Evolutionary conservation across 176 grass and related monocot genomes (phyloP), one percentile per base, ranked within the genome.

Genomic region (Zea luxurians): DNA sequence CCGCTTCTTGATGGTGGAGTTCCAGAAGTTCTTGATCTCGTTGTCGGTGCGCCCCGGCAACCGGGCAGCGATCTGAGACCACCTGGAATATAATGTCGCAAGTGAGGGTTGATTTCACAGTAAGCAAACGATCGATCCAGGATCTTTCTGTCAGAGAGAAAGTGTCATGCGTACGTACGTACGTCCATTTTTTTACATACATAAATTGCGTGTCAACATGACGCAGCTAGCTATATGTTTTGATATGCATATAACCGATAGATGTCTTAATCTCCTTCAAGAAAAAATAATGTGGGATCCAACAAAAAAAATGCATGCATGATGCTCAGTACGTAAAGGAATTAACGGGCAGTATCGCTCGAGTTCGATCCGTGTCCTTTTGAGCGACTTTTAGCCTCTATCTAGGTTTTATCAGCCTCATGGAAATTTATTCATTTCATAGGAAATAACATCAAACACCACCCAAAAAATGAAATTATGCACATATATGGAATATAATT

Each of bases 1-100:
- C 37, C 91, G 86, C 78, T 94, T 98, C 82, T 98, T 98, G 83
- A 94, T 94, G 64, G 91, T 94, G 20, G 95, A 98, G 86, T 98
- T 98, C 95, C 95, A 98, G 59, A 98, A 98, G 80, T 98, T 98
- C 83, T 98, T 98, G 71, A 98, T 98, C 89, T 98, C 95, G 54
- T 98, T 98, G 68, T 98, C 95, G 40, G 95, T 98, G 59, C 95
- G 91, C 37, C 95, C 95, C 13, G 89, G 91, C 61, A 98, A 59
- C 76, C 91, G 88, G 59, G 95, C 85, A 45, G 95, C 95, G 40
- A 98, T 98, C 80, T 94, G 95, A 9, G 95, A 98, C 95, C 95
- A 98, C 87, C 95, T 98, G 75, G 5, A 82, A 63, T 70, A 35
- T 74, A 82, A 63, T 70, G 41, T 74, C 48, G 64, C 80, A 80